These are phyloP conservation scores for Rhodomyrtus psidioides DNA, from an alignment of 441 rosid species.

Conservation along the genomic window DNA sequence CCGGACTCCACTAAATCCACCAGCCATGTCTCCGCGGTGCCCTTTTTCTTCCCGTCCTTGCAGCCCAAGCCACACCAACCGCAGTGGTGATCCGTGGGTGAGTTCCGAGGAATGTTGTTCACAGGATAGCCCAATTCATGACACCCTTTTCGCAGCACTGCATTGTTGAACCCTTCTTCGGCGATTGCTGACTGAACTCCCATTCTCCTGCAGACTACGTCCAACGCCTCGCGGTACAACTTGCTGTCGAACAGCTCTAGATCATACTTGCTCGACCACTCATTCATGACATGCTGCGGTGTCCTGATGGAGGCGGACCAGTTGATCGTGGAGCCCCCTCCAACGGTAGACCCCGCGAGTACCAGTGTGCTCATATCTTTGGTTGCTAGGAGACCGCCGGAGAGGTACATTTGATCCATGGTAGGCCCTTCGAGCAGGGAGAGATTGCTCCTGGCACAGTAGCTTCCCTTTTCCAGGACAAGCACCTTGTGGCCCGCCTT, in stretches of 20 bases:
- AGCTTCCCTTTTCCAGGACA: conserved; percentile 68
- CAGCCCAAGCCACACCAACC: conserved; percentile 84
- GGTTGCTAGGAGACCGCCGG: conserved; percentile 49
- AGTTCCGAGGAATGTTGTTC: conserved; percentile 49
- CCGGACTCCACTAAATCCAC: conserved; percentile 64
- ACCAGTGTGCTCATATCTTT: conserved; percentile 44
- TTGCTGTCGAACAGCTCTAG: conserved; percentile 53
- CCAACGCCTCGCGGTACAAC: conserved; percentile 52
- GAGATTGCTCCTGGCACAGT: conserved; percentile 56
- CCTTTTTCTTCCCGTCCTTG: conserved; percentile 72
- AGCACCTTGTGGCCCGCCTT: conserved; percentile 70
- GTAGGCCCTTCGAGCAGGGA: conserved; percentile 70
- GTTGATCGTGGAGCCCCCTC: conserved; percentile 78
- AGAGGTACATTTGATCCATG: conserved; percentile 68
- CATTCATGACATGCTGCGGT: conserved; percentile 58
- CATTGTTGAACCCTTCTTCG: conserved; percentile 65
- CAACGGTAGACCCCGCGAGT: conserved; percentile 78
- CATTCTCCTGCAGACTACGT: conserved; percentile 62
- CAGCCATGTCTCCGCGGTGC: conserved; percentile 77
- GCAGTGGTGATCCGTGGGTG: conserved; percentile 60
- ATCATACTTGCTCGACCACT: conserved; percentile 40
- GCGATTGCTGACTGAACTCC: conserved; percentile 58
- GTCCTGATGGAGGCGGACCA: conserved; percentile 81
- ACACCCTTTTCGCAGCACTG: conserved; percentile 65
- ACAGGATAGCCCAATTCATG: conserved; percentile 55